Base-by-base conservation (phyloP, 768 basidiomycete genomes). In the Suillus alpinus region DNA sequence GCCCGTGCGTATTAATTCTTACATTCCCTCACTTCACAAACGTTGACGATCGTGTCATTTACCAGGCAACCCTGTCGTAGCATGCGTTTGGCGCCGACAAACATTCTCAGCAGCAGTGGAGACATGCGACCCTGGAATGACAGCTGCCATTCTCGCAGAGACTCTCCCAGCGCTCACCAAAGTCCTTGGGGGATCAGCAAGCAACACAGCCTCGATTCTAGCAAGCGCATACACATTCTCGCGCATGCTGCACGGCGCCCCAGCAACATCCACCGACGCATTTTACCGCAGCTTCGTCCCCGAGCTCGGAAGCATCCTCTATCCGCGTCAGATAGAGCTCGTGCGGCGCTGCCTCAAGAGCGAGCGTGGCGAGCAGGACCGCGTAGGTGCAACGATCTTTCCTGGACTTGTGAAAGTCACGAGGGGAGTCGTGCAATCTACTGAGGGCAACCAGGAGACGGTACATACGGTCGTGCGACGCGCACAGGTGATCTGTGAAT, bases 201-300 rank as follows among this genome's bases (percentile, higher is more conserved):
- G 71, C 29, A 80, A 81, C 1, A 82, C 86, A 18, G 68, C 78
- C 20, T 77, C 81, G 4, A 83, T 94, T 65, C 78, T 94, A 65
- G 85, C 91, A 40, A 81, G 86, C 10, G 92, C 89, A 0, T 88
- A 91, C 71, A 73, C 81, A 23, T 94, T 94, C 75, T 90, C 89
- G 49, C 87, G 92, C 64, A 94, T 94, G 91, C 81, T 94, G 29
- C 93, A 95, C 67, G 83, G 89, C 46, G 83, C 89, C 13, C 80
- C 80, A 31, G 80, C 85, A 10, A 76, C 76, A 41, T 69, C 72
- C 13, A 64, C 71, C 4, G 91, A 94, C 67, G 86, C 88, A 1
- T 94, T 94, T 70, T 94, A 94, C 70, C 86, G 91, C 31, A 87
- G 90, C 0, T 95, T 94, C 67, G 89, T 94, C 9, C 92, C 92